A percentile compares a stretch with the other conserved stretches of the same genome.
Evolutionary conservation across 805 yeast genomes (phyloP).

Genomic region (Monosporozyma solicola): DNA sequence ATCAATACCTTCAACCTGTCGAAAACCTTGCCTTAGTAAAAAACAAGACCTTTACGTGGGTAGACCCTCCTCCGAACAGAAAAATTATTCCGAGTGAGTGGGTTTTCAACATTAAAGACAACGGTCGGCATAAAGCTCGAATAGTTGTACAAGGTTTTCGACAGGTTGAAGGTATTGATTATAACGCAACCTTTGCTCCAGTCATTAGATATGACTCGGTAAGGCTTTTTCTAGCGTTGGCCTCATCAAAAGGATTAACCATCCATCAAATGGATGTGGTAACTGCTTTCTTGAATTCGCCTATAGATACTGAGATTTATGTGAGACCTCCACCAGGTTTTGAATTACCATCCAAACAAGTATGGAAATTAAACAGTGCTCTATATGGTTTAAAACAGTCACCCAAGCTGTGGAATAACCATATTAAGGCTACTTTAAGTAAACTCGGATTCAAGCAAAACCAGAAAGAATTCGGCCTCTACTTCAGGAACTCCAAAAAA

Average conservation of each 20-base stretch:
- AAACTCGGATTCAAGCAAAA: conserved; percentile 13
- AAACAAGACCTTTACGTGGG: conserved; percentile 16
- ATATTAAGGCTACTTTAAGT: conserved; percentile 22
- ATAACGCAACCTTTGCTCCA: conserved; percentile 26
- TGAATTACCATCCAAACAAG: neutral
- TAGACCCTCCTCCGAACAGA: conserved; percentile 6
- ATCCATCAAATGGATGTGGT: conserved; percentile 19
- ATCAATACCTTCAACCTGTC: conserved; percentile 18
- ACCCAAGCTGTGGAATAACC: conserved; percentile 22
- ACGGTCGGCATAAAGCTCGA: too few species aligned
- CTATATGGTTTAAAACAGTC: conserved; percentile 13
- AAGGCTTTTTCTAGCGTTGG: conserved; percentile 5
- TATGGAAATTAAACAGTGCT: conserved; percentile 8
- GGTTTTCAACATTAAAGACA: too few species aligned
- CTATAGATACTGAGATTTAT: neutral
- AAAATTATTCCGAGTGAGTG: too few species aligned
- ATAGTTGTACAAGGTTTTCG: too few species aligned
- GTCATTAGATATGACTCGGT: conserved; percentile 17
- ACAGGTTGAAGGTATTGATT: too few species aligned
- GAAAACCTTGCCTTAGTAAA: conserved; percentile 19
- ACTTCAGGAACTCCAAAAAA: neutral
- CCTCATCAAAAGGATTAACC: neutral
- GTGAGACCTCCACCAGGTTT: conserved; percentile 5
- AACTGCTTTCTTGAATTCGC: conserved; percentile 9
- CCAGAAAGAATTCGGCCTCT: conserved; percentile 3